Conservation (phyloP, 1,284 basidiomycete genomes). For the Apiotrichum gamsii region DNA sequence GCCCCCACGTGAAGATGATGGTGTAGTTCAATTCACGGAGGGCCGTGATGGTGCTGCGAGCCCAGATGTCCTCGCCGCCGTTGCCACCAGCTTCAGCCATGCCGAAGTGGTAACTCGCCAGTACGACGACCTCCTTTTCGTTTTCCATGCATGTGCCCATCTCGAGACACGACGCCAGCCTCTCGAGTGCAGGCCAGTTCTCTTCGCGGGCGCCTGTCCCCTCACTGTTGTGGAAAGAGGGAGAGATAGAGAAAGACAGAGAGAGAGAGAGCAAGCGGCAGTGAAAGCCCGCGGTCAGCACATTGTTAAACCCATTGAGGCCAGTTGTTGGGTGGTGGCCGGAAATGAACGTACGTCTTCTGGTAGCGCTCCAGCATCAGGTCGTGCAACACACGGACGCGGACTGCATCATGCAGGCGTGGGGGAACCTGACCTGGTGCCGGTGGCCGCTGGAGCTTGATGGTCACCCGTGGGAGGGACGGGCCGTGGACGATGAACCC, state of each 20-base stretch:
- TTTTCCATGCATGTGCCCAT: constrained; percentile 17
- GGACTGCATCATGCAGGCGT: background rate
- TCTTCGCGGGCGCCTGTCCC: constrained; percentile 1
- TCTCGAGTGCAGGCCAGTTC: constrained; percentile 10
- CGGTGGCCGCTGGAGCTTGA: background rate
- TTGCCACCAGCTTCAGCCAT: constrained; percentile 1
- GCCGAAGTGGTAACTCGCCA: constrained; percentile 29
- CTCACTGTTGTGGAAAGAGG: too few species aligned
- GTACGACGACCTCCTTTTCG: constrained; percentile 26
- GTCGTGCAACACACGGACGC: constrained; percentile 8
- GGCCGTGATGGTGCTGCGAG: constrained; percentile 22
- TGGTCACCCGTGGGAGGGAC: background rate
- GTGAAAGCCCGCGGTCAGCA: too few species aligned
- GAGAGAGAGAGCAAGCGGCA: too few species aligned
- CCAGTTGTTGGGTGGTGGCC: too few species aligned
- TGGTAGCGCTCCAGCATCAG: constrained; percentile 11
- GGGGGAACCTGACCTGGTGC: background rate
- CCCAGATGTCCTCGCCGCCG: constrained; percentile 23
- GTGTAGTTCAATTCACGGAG: constrained; percentile 32
- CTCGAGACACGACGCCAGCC: constrained; percentile 20
- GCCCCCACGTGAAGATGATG: constrained; percentile 24
- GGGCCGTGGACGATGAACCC: background rate
- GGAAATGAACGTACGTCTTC: too few species aligned
- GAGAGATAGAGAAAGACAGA: constrained; percentile 18
- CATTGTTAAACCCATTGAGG: too few species aligned